Evolutionary conservation across 2,329 filamentous ascomycete species (phyloP).

Genomic region (Xylaria sp.): DNA sequence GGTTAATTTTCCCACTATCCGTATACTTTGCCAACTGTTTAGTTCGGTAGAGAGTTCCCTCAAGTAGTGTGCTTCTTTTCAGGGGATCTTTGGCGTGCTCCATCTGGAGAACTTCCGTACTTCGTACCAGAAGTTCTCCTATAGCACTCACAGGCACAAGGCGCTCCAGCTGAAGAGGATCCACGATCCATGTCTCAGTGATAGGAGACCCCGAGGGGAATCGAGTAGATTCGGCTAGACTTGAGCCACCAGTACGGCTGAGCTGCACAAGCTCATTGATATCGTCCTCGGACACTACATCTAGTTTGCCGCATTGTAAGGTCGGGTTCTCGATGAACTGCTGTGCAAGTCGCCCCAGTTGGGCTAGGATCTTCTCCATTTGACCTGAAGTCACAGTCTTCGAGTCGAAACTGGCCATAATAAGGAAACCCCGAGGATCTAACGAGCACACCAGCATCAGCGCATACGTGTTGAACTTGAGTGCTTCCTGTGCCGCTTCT

Average conservation of each 20-base stretch:
- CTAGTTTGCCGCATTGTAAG: conserved; percentile 49
- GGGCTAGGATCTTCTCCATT: conserved; percentile 63
- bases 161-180: conserved; percentile 49
- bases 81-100: conserved; percentile 43
- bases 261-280: conserved; percentile 47
- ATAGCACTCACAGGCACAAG: conserved; percentile 54
- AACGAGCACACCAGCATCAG: conserved; percentile 73
- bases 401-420: conserved; percentile 73
- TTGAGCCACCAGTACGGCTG: conserved; percentile 41
- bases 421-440: conserved; percentile 63
- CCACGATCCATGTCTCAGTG: conserved; percentile 54
- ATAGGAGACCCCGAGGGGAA: conserved; percentile 40
- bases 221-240: conserved; percentile 36
- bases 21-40: conserved; percentile 54
- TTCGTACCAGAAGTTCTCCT: conserved; percentile 57
- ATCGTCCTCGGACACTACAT: conserved; percentile 51
- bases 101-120: conserved; percentile 41
- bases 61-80: conserved; percentile 44
- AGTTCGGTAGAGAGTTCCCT: conserved; percentile 52
- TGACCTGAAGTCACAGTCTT: conserved; percentile 62
- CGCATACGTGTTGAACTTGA: conserved; percentile 68
- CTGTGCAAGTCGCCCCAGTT: conserved; percentile 62
- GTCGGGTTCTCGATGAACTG: conserved; percentile 57
- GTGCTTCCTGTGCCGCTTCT: conserved; percentile 67
- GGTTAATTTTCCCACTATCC: conserved; percentile 44